phyloP scores from a whole-genome alignment of 73 alveolate genomes.

The Tetrahymena thermophila region DNA sequence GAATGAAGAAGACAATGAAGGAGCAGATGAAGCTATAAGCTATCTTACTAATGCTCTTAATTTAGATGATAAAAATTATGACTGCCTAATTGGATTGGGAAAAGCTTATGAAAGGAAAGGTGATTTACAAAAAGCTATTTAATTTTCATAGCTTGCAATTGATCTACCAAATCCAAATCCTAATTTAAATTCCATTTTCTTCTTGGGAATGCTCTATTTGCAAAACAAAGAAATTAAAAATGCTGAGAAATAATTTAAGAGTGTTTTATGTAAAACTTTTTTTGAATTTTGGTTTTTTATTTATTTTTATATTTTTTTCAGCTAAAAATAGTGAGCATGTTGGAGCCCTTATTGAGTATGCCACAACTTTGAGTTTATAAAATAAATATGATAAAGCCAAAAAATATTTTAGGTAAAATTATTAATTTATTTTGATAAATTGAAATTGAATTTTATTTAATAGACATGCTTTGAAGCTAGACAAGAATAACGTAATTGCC shows the following conservation, averaged over 20 bases:
- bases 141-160: conserved; percentile 55
- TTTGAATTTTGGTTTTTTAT: background rate
- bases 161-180: conserved; percentile 59
- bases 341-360: conserved; percentile 75
- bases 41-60: conserved; percentile 53
- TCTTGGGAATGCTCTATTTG: conserved; percentile 69
- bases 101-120: conserved; percentile 75
- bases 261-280: background rate
- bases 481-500: conserved; percentile 71
- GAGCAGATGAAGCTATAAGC: conserved; percentile 64
- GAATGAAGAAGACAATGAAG: conserved; percentile 20
- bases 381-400: conserved; percentile 64
- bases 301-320: background rate
- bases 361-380: conserved; percentile 53
- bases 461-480: conserved; percentile 70
- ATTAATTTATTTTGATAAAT: background rate
- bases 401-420: conserved; percentile 50
- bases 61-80: conserved; percentile 66
- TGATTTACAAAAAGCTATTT: conserved; percentile 59
- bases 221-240: conserved; percentile 68
- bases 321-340: conserved; percentile 57
- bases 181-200: conserved; percentile 51
- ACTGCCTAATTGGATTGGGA: conserved; percentile 73
- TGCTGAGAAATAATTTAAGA: conserved; percentile 40
- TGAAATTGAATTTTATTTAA: background rate